A percentile compares a stretch with the other conserved stretches of the same genome.
These are phyloP conservation scores for Tylopilus intermedius DNA, from an alignment of 768 basidiomycete genomes.

Conservation along the genomic window DNA sequence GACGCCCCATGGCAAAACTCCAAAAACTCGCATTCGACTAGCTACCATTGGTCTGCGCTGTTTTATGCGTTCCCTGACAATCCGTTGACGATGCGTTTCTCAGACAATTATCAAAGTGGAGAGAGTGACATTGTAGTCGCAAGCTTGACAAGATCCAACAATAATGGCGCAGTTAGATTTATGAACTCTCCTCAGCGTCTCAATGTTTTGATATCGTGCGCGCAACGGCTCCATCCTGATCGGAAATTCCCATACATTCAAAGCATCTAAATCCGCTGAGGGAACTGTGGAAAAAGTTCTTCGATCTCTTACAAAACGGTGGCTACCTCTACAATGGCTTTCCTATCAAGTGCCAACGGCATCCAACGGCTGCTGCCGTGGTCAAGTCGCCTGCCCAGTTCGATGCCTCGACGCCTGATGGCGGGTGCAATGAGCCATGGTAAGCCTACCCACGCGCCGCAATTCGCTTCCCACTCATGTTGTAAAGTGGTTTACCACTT, in stretches of 20 bases:
- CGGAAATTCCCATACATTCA: constrained; percentile 60
- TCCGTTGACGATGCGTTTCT: not conserved
- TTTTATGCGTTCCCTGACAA: not conserved
- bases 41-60: constrained; percentile 55
- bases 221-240: constrained; percentile 62
- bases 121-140: constrained; percentile 66
- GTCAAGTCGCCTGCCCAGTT: constrained; percentile 46
- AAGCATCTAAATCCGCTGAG: constrained; percentile 45
- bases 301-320: constrained; percentile 38
- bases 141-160: constrained; percentile 58
- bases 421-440: constrained; percentile 61
- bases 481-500: constrained; percentile 42
- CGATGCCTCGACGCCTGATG: constrained; percentile 49
- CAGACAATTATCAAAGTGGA: constrained; percentile 77
- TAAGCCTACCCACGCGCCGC: constrained; percentile 24
- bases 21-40: constrained; percentile 47
- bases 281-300: constrained; percentile 48
- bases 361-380: constrained; percentile 38
- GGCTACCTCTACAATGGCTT: constrained; percentile 55
- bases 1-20: constrained; percentile 29
- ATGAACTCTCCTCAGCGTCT: constrained; percentile 67
- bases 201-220: constrained; percentile 67
- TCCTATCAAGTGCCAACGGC: constrained; percentile 54
- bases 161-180: constrained; percentile 56
- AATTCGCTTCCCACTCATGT: not conserved